Base-by-base conservation (phyloP, 2,329 filamentous ascomycete genomes). In the Reticulascus tulasneorum region DNA sequence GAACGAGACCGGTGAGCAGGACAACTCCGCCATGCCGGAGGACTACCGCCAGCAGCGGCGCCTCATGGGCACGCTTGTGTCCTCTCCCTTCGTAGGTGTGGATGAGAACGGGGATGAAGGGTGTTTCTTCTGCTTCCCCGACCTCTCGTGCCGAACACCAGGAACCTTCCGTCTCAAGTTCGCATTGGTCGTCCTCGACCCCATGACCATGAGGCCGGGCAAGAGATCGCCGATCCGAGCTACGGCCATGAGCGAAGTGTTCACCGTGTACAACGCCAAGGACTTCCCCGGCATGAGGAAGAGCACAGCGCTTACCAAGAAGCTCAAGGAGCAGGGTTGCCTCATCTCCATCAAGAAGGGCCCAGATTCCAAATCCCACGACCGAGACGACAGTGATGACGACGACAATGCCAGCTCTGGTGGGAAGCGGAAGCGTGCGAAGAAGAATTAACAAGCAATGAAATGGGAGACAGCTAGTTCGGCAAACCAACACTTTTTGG, bases 331-430 rank as follows among this genome's bases (percentile, higher is more conserved):
- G 50, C 86, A 91, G 60, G 86, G 86, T 5, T 86, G 86, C 51
- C 79, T 88, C 32, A 89, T 93, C 43, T 86, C 86, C 23, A 86
- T 91, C 44, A 91, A 91, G 64, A 93, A 91, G 56, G 86, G 86
- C 11, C 64, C 12, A 59, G 48, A 42, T 34, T 52, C 40, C 56
- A 55, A 37, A 42, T 42, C 23, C 32, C 61, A 59, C 33, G 50
- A 45, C 33, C 59, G 57, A 11, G 63, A 66, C 9, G 66, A 68
- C n/a, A 66, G 63, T 24, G 66, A 64, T 11, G 66, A 65, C 4
- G 68, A 69, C 13, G 67, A 65, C 4, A 64, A 67, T 3, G 62
- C 63, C 4, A 62, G 64, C 9, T 19, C 29, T 7, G 24, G 20
- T 22, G 20, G 29, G 22, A 32, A 32, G 29, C 18, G 26, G 26